Conservation (phyloP, 2,329 filamentous ascomycete species). For the Colletotrichum sp. region DNA sequence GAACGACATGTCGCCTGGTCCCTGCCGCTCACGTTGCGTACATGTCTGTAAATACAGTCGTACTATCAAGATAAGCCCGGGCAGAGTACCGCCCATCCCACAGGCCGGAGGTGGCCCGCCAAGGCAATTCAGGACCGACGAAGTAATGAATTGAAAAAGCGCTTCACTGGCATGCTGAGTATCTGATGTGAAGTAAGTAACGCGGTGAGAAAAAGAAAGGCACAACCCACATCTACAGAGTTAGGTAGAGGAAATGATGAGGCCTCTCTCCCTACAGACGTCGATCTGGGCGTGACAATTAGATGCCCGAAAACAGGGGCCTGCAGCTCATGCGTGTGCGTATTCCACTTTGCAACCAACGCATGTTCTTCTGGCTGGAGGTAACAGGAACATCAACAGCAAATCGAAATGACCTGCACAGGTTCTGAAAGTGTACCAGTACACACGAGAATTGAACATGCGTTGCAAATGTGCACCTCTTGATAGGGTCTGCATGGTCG, state of each 20-base stretch:
- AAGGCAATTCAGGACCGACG: not conserved
- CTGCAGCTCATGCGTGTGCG: not conserved
- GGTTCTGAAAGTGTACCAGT: not conserved
- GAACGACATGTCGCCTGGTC: not conserved
- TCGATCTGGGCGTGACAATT: not conserved
- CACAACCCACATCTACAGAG: not conserved
- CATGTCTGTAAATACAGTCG: not conserved
- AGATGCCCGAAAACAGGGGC: not conserved
- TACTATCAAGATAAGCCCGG: not conserved
- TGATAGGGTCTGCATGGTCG: not conserved
- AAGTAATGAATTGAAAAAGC: not conserved
- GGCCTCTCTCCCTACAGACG: not conserved
- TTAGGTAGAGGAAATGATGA: not conserved
- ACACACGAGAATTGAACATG: not conserved
- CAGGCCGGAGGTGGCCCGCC: not conserved
- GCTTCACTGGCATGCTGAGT: not conserved
- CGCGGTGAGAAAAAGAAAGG: not conserved
- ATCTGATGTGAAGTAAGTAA: not conserved
- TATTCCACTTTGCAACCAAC: not conserved
- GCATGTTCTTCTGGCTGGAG: not conserved
- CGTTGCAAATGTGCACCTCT: not conserved
- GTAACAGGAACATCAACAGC: not conserved
- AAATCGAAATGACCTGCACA: not conserved
- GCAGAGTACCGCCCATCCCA: not conserved
- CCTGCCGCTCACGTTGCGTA: not conserved